Conservation (phyloP, 202 grass and related monocot species). For the Brachypodium distachyon region DNA sequence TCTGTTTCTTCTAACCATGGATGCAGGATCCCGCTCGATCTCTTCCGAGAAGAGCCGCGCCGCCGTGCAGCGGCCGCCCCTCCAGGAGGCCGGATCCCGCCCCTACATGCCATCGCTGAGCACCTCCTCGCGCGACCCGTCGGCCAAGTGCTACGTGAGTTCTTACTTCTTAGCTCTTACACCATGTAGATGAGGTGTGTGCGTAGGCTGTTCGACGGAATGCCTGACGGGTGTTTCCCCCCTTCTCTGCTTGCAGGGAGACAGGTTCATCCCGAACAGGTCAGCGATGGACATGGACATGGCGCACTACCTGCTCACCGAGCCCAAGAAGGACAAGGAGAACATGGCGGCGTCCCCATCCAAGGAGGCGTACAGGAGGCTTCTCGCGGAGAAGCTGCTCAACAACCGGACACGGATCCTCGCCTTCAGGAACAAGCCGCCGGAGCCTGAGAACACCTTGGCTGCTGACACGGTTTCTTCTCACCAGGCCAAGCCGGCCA, state of each 20-base stretch:
- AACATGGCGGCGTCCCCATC: slow-evolving; percentile 49
- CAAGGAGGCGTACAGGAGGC: slow-evolving; percentile 75
- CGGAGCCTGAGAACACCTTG: slow-evolving; percentile 34
- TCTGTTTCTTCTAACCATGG: slow-evolving; percentile 63
- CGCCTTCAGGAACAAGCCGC: slow-evolving; percentile 81
- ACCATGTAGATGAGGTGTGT: background rate
- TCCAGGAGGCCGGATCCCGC: slow-evolving; percentile 48
- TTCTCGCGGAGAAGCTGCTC: slow-evolving; percentile 82
- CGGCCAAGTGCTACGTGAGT: slow-evolving; percentile 70
- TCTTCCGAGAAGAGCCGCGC: slow-evolving; percentile 49
- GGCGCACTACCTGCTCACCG: slow-evolving; percentile 76
- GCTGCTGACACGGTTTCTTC: slow-evolving; percentile 22
- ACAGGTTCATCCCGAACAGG: slow-evolving; percentile 84
- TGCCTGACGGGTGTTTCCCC: background rate
- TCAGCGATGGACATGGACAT: slow-evolving; percentile 91
- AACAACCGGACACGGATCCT: slow-evolving; percentile 79
- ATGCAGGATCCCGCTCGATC: slow-evolving; percentile 52
- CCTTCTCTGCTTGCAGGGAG: slow-evolving; percentile 42
- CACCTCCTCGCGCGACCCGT: slow-evolving; percentile 37
- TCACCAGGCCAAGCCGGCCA: slow-evolving; percentile 48
- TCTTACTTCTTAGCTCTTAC: background rate
- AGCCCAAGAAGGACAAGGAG: slow-evolving; percentile 81
- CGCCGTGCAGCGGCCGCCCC: slow-evolving; percentile 30
- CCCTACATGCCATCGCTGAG: slow-evolving; percentile 69
- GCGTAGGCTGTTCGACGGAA: slow-evolving; percentile 4